Evolutionary conservation across 1,284 basidiomycete genomes (phyloP).

Genomic region (Chiua sp.): DNA sequence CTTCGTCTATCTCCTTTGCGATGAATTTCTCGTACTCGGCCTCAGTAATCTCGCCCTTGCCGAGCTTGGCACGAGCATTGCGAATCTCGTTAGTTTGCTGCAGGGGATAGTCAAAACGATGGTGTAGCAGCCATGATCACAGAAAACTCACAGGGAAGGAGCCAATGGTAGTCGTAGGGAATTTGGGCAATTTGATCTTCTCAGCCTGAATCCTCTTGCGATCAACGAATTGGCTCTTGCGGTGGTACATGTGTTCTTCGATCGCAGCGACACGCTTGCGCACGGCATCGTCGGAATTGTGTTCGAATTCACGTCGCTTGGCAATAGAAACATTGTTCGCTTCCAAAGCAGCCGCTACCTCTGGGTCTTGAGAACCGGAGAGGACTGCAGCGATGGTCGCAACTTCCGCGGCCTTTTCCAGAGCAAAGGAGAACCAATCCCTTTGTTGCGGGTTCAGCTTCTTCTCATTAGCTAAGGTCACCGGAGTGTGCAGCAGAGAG

Average conservation of each 20-base stretch:
- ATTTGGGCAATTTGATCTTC: constrained; percentile 92
- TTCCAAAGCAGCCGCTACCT: constrained; percentile 75
- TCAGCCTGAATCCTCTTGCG: constrained; percentile 93
- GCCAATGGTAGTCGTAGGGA: constrained; percentile 99
- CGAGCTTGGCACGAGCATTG: constrained; percentile 92
- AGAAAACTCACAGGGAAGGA: constrained; percentile 83
- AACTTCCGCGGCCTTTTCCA: constrained; percentile 96
- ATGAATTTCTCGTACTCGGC: constrained; percentile 98
- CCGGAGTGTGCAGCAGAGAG: constrained; percentile 97
- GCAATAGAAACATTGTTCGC: constrained; percentile 93
- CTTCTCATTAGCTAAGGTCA: constrained; percentile 93
- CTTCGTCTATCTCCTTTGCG: constrained; percentile 95
- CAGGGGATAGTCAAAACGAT: constrained; percentile 4
- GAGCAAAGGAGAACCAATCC: constrained; percentile 99
- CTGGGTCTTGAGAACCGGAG: constrained; percentile 81
- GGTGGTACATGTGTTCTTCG: constrained; percentile 87
- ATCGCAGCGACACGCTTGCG: constrained; percentile 96
- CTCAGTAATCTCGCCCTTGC: constrained; percentile 90
- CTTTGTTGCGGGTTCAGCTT: constrained; percentile 92
- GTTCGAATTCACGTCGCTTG: constrained; percentile 96
- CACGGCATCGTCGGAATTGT: constrained; percentile 93
- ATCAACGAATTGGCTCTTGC: constrained; percentile 89
- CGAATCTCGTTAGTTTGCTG: constrained; percentile 99
- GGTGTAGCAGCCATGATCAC: background rate
- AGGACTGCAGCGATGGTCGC: constrained; percentile 85